Evolutionary conservation across 1,139 yeast species (phyloP).

Genomic region (Maudiozyma humilis): DNA sequence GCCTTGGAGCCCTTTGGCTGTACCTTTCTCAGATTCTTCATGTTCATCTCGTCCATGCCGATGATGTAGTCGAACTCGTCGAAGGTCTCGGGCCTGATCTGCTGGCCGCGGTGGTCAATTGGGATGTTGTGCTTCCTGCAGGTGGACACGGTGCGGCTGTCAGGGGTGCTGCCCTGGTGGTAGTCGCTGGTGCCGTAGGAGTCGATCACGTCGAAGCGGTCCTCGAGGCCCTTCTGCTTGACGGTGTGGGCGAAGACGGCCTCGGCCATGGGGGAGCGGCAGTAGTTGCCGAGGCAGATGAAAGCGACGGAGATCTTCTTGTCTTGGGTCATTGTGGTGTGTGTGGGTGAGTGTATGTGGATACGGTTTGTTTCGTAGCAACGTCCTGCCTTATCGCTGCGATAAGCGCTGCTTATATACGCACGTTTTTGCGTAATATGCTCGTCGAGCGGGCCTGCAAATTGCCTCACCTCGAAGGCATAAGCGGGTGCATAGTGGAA

Average conservation of each 20-base stretch:
- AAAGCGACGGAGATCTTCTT: conserved; percentile 60
- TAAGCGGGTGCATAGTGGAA: too few species aligned
- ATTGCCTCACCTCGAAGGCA: too few species aligned
- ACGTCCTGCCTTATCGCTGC: too few species aligned
- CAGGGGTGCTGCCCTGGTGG: conserved; percentile 79
- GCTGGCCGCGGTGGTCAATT: conserved; percentile 68
- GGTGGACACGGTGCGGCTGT: conserved; percentile 59
- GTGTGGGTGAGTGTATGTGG: too few species aligned
- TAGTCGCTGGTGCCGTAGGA: conserved; percentile 86
- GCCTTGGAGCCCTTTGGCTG: conserved; percentile 43
- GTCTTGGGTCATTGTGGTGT: conserved; percentile 12
- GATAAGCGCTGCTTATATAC: too few species aligned
- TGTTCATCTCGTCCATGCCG: conserved; percentile 75
- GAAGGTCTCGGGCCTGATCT: conserved; percentile 52
- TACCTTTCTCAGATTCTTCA: conserved; percentile 48
- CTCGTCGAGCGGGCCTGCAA: too few species aligned
- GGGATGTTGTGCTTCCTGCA: conserved; percentile 69
- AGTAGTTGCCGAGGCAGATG: conserved; percentile 87
- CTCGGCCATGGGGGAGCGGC: conserved; percentile 98
- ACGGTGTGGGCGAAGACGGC: conserved; percentile 74
- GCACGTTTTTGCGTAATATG: too few species aligned
- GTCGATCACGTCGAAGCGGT: conserved; percentile 49
- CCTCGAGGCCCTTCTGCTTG: conserved; percentile 36
- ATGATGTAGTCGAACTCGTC: conserved; percentile 68
- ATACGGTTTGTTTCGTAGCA: too few species aligned